A percentile compares a stretch with the other conserved stretches of the same genome.
These are phyloP conservation scores for Zygoascus ofunaensis DNA, from an alignment of 805 yeast species.

Conservation along the genomic window DNA sequence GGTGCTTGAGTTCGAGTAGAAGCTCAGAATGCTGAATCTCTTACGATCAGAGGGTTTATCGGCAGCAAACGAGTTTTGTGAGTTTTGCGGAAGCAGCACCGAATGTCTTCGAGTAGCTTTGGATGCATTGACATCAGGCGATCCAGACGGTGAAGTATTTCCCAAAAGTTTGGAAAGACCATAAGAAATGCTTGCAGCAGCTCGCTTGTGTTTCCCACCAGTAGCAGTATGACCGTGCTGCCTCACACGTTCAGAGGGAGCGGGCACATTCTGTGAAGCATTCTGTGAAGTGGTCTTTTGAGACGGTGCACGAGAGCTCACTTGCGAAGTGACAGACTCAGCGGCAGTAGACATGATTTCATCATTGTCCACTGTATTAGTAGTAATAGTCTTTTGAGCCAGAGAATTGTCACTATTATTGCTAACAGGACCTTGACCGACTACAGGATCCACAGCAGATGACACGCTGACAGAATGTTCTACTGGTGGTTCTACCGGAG, in stretches of 20 bases:
- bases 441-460: background rate
- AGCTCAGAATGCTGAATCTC: slow-evolving; percentile 19
- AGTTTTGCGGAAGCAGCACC: slow-evolving; percentile 9
- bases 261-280: background rate
- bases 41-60: slow-evolving; percentile 11
- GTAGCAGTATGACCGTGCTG: background rate
- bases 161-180: slow-evolving; percentile 21
- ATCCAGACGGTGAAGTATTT: slow-evolving; percentile 1
- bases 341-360: background rate
- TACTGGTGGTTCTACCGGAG: background rate
- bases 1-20: slow-evolving; percentile 7
- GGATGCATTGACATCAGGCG: slow-evolving; percentile 2
- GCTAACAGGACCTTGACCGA: too few relatives aligned
- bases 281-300: too few relatives aligned
- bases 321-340: background rate
- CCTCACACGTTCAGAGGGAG: background rate
- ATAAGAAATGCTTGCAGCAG: slow-evolving; percentile 19
- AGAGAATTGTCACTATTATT: too few relatives aligned
- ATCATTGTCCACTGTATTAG: background rate
- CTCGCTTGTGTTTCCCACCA: slow-evolving; percentile 17
- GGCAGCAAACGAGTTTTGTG: background rate
- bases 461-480: background rate
- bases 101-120: slow-evolving; percentile 13
- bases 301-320: background rate
- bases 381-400: background rate